Percentiles rank a stretch among this genome's conserved stretches.
Evolutionary conservation across 208 protist genomes (phyloP).

Genomic region (Naegleria lovaniensis): DNA sequence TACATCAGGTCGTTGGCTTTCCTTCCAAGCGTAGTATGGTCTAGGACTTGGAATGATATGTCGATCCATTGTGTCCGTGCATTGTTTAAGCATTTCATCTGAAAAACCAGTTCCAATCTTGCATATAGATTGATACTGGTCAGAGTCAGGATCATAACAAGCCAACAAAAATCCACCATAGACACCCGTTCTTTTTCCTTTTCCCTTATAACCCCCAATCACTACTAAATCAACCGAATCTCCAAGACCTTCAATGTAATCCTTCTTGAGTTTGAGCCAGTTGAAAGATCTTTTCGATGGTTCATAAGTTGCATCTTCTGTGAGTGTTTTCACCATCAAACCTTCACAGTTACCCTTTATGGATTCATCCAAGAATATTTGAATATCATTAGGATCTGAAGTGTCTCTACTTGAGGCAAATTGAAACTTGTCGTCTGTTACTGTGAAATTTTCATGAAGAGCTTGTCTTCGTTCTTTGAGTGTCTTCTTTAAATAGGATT

Average conservation of each 20-base stretch:
- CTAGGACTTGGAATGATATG: constrained; percentile 37
- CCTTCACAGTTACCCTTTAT: constrained; percentile 85
- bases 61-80: constrained; percentile 51
- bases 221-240: constrained; percentile 98
- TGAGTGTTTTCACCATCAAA: constrained; percentile 97
- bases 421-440: constrained; percentile 57
- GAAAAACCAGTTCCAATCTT: constrained; percentile 96
- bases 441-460: constrained; percentile 45
- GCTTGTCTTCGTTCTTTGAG: constrained; percentile 68
- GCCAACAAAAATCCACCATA: constrained; percentile 97
- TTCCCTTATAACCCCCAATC: constrained; percentile 93
- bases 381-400: constrained; percentile 83
- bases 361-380: constrained; percentile 86
- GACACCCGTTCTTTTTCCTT: constrained; percentile 92
- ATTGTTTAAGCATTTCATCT: constrained; percentile 78
- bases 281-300: constrained; percentile 81
- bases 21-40: not conserved
- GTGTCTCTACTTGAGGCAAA: constrained; percentile 71
- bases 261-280: constrained; percentile 99
- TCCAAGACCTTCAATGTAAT: constrained; percentile 88
- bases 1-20: constrained; percentile 72
- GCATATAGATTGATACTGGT: constrained; percentile 83
- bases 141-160: not conserved
- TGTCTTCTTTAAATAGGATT: constrained; percentile 71
- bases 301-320: constrained; percentile 63